phyloP scores from a whole-genome alignment of 306 rosid species.

The Dalbergia cultrata region DNA sequence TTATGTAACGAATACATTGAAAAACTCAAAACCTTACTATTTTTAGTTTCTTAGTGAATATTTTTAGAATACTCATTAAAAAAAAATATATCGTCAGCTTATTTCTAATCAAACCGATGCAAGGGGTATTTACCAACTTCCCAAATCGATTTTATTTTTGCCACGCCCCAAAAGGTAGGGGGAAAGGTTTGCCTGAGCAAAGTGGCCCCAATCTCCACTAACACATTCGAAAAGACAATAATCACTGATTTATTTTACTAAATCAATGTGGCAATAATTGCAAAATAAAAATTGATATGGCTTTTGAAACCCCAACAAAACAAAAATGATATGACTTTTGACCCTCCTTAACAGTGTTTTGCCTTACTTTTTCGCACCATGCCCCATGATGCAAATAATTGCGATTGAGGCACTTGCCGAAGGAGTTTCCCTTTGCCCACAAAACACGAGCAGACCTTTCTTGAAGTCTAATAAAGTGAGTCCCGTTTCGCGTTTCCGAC shows the following conservation, averaged over 20 bases:
- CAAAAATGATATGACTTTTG: conserved; percentile 38
- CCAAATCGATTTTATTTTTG: conserved; percentile 19
- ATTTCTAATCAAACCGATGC: neutral
- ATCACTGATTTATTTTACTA: conserved; percentile 24
- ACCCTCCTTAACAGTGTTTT: neutral
- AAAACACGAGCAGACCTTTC: conserved; percentile 42
- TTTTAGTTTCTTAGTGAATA: no score
- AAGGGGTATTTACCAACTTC: neutral
- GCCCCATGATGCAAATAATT: neutral
- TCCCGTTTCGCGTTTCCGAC: neutral
- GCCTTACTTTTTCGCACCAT: conserved; percentile 17
- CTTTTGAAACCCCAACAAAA: neutral
- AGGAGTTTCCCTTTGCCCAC: conserved; percentile 31
- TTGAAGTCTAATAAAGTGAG: conserved; percentile 35
- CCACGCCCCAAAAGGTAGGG: conserved; percentile 32
- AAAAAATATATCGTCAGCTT: no score
- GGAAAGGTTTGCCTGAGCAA: neutral
- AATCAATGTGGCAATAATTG: conserved; percentile 44
- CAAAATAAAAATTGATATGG: neutral
- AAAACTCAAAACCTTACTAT: no score
- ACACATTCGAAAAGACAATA: neutral
- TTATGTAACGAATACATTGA: no score
- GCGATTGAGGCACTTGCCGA: neutral
- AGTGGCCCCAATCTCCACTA: neutral
- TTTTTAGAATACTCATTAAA: no score